Conservation (phyloP, 2,329 filamentous ascomycete species). For the Beauveria pseudobassiana region DNA sequence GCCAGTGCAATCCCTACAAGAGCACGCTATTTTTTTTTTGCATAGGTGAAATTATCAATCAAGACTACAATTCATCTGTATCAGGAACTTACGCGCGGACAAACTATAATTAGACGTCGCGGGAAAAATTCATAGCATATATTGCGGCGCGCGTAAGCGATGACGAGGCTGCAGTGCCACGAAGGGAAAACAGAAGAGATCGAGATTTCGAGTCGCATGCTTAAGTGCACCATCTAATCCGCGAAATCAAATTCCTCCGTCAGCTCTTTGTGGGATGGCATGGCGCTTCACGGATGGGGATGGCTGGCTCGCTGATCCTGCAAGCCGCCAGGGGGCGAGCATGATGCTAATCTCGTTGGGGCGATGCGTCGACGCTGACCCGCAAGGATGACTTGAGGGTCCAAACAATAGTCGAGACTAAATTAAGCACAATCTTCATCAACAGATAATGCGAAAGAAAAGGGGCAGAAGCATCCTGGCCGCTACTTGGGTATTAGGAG, state of each 20-base stretch:
- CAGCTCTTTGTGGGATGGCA: background rate
- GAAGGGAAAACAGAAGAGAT: background rate
- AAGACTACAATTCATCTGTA: background rate
- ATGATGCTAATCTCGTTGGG: constrained; percentile 1
- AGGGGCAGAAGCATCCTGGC: background rate
- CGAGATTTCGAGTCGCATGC: constrained; percentile 1
- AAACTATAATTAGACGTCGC: background rate
- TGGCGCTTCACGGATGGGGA: background rate
- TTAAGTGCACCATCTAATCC: background rate
- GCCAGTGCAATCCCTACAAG: too few species aligned
- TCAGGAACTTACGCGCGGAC: too few species aligned
- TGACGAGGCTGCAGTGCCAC: background rate
- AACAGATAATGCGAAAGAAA: background rate
- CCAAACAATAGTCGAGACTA: background rate
- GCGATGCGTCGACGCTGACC: background rate
- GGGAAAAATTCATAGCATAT: background rate
- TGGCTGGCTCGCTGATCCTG: background rate
- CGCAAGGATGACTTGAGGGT: background rate
- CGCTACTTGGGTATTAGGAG: background rate
- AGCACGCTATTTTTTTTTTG: background rate
- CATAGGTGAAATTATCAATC: background rate
- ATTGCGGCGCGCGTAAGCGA: background rate
- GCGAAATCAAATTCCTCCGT: background rate
- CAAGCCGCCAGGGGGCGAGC: constrained; percentile 1
- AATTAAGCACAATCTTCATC: background rate